These are phyloP conservation scores for Wickerhamia fluorescens DNA, from an alignment of 805 yeast species.

Conservation along the genomic window DNA sequence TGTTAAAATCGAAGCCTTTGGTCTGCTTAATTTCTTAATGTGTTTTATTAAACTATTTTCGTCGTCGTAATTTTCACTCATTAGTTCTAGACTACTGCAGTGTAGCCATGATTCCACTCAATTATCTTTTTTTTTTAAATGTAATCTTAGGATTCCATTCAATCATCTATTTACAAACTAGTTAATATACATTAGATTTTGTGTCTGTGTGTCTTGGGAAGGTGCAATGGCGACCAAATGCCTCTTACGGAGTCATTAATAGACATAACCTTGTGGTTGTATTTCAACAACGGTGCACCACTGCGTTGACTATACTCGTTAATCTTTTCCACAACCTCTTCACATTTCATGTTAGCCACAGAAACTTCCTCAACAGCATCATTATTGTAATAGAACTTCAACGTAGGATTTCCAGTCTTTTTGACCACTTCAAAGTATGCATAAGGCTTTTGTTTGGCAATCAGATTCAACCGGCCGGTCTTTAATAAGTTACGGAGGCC, in stretches of 20 bases:
- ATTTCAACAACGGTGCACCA: constrained; percentile 60
- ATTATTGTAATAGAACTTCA: constrained; percentile 31
- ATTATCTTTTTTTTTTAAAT: background rate
- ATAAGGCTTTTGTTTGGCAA: constrained; percentile 57
- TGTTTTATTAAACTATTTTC: too few relatives aligned
- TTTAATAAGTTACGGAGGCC: constrained; percentile 70
- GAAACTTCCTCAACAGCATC: constrained; percentile 45
- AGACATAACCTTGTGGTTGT: constrained; percentile 69
- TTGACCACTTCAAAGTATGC: constrained; percentile 66
- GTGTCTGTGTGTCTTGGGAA: constrained; percentile 35
- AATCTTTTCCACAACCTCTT: constrained; percentile 58
- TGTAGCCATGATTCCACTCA: too few relatives aligned
- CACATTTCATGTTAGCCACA: constrained; percentile 62
- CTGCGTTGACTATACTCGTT: constrained; percentile 57
- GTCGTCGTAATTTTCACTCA: too few relatives aligned
- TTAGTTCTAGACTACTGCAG: too few relatives aligned
- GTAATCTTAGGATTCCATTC: background rate
- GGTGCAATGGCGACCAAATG: constrained; percentile 95
- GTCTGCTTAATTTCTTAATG: background rate
- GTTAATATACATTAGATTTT: constrained; percentile 18
- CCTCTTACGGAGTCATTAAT: constrained; percentile 85
- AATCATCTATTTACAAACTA: constrained; percentile 3
- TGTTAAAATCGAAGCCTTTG: too few relatives aligned
- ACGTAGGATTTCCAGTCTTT: constrained; percentile 78
- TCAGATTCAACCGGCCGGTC: constrained; percentile 41